Base-by-base conservation (phyloP, 2,329 filamentous ascomycete species). In the Diaporthe capsici region DNA sequence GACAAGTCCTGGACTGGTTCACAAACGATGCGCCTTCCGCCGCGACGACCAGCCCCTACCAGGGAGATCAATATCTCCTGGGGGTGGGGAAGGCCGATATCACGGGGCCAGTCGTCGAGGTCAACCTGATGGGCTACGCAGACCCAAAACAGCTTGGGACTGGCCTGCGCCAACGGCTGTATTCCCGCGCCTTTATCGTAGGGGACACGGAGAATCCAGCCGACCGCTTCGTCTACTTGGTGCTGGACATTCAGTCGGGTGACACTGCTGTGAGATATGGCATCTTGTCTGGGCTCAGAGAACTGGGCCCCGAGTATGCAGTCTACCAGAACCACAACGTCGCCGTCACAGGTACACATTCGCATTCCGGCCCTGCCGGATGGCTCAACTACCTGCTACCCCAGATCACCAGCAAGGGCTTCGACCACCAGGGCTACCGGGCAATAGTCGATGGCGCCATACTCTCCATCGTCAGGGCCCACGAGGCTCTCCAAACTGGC, bases 351-450 rank as follows among this genome's bases (percentile, higher is more conserved):
- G 96, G 95, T 47, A 98, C 96, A 0, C 96, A 98, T 82, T 96
- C 94, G 2, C 96, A 98, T 84, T 93, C 95, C 25, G 95, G 95
- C 0, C 95, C 96, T 0, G 96, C 94, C 5, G 96, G 94, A 22
- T 98, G 95, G 95, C 88, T 97, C 81, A 98, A 98, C 83, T 98
- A 98, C 81, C 89, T 98, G 13, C 87, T 98, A 20, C 96, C 95
- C 13, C 95, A 98, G 81, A 93, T 98, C 79, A 96, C 95, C 0
- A 96, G 93, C 82, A 90, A 93, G 76, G 96, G 96, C 0, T 98
- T 98, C 80, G 90, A 95, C 83, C 92, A 92, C 82, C 94, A 97
- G 82, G 96, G 94, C 80, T 98, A 97, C 81, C 90, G 92, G 78
- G 95, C 96, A 51, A 95, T 98, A 78, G 95, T 98, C 0, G 92